Evolutionary conservation across 2,329 filamentous ascomycete species (phyloP).

Genomic region (Akanthomyces uredinophilus): DNA sequence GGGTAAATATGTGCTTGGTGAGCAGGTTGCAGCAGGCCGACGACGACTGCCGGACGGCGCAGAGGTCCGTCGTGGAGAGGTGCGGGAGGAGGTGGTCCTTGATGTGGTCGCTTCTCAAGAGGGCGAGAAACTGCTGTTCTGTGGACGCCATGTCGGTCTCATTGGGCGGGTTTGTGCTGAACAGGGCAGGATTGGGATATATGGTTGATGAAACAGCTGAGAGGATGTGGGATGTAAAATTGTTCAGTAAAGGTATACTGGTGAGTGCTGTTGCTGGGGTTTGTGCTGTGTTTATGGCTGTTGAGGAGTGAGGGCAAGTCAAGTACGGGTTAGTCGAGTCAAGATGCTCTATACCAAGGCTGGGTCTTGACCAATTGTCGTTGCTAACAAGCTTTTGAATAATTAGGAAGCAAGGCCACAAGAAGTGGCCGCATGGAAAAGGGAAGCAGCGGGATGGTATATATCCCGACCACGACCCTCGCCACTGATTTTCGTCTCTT

Average conservation of each 20-base stretch:
- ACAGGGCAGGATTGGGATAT: neutral
- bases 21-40: slow-evolving; percentile 66
- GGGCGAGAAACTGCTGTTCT: slow-evolving; percentile 47
- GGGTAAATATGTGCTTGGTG: slow-evolving; percentile 64
- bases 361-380: neutral
- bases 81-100: slow-evolving; percentile 45
- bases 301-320: neutral
- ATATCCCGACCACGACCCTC: slow-evolving; percentile 5
- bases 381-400: neutral
- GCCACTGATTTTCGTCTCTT: neutral
- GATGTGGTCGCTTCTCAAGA: slow-evolving; percentile 49
- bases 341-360: neutral
- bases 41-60: slow-evolving; percentile 60
- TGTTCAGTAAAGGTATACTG: neutral
- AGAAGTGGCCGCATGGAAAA: slow-evolving; percentile 4
- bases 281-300: neutral
- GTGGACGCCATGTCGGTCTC: slow-evolving; percentile 47
- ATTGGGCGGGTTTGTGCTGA: slow-evolving; percentile 34
- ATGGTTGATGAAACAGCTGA: neutral
- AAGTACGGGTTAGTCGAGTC: neutral
- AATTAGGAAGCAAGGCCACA: slow-evolving; percentile 11
- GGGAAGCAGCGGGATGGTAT: slow-evolving; percentile 11
- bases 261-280: neutral
- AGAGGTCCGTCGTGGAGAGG: slow-evolving; percentile 47
- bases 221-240: neutral